Percentiles rank a stretch among this genome's conserved stretches.
Conservation (phyloP, 345 rosid species). For the Eucalyptus erythrocorys region DNA sequence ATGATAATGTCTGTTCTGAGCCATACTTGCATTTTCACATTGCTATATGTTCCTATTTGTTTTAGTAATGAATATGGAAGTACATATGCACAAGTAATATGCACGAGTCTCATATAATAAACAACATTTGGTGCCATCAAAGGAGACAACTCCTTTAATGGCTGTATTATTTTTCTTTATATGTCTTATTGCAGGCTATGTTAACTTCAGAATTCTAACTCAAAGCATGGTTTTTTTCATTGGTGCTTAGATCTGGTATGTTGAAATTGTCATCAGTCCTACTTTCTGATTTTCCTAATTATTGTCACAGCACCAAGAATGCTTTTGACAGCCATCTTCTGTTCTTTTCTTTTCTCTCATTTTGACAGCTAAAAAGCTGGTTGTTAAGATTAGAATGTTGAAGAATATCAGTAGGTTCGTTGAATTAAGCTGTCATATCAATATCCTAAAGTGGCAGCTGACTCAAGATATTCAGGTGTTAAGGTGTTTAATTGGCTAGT, state of each 20-base stretch:
- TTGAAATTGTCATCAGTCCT: background rate
- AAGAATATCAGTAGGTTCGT: background rate
- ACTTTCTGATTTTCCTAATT: background rate
- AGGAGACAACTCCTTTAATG: background rate
- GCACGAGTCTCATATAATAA: background rate
- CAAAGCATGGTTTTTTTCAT: background rate
- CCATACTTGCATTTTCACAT: background rate
- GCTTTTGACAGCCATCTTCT: background rate
- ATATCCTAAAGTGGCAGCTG: background rate
- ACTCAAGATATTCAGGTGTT: background rate
- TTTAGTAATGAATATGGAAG: background rate
- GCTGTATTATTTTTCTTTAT: background rate
- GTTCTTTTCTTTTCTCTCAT: background rate
- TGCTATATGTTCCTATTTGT: background rate
- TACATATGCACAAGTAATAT: background rate
- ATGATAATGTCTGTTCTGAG: background rate
- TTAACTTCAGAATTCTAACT: background rate
- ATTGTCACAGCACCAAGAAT: background rate
- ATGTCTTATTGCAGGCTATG: background rate
- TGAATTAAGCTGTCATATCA: background rate
- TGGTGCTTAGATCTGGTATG: background rate
- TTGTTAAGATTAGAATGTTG: background rate
- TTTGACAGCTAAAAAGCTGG: background rate
- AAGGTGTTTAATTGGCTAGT: background rate
- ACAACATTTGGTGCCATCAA: background rate